phyloP scores from a whole-genome alignment of 2,329 filamentous ascomycete species.

The Fonsecaea pugnacius region DNA sequence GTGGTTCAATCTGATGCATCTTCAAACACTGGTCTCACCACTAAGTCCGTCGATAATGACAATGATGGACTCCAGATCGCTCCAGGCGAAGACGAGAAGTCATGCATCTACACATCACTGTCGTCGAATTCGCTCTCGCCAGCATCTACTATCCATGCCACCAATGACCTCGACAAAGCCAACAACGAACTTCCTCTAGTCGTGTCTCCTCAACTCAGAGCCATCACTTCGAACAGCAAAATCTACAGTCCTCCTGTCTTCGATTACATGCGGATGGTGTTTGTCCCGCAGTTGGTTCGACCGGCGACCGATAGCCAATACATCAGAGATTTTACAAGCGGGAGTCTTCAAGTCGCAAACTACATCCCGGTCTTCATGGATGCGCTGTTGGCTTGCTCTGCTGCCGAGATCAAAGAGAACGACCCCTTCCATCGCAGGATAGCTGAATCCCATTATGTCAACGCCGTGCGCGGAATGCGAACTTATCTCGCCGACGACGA shows the following conservation, averaged over 20 bases:
- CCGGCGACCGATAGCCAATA: conserved; percentile 29
- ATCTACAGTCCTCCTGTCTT: conserved; percentile 31
- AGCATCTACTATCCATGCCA: not conserved
- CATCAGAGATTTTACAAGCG: conserved; percentile 24
- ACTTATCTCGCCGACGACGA: conserved; percentile 3
- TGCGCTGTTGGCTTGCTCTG: conserved; percentile 37
- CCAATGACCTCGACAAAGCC: not conserved
- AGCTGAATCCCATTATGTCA: conserved; percentile 33
- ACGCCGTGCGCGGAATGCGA: conserved; percentile 14
- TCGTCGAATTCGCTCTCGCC: not conserved
- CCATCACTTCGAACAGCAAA: not conserved
- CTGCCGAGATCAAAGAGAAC: conserved; percentile 34
- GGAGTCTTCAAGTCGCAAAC: conserved; percentile 31
- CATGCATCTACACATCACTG: not conserved
- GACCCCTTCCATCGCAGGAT: conserved; percentile 22
- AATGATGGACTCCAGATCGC: not conserved
- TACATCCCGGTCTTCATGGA: conserved; percentile 36
- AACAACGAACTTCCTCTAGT: not conserved
- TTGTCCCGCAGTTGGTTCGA: conserved; percentile 37
- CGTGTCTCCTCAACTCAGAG: not conserved
- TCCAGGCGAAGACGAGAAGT: not conserved
- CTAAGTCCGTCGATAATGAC: not conserved
- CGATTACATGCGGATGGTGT: conserved; percentile 35
- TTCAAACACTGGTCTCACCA: not conserved
- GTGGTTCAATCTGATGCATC: not conserved